Base-by-base conservation (phyloP, 805 yeast species). In the Blastobotrys parvus region DNA sequence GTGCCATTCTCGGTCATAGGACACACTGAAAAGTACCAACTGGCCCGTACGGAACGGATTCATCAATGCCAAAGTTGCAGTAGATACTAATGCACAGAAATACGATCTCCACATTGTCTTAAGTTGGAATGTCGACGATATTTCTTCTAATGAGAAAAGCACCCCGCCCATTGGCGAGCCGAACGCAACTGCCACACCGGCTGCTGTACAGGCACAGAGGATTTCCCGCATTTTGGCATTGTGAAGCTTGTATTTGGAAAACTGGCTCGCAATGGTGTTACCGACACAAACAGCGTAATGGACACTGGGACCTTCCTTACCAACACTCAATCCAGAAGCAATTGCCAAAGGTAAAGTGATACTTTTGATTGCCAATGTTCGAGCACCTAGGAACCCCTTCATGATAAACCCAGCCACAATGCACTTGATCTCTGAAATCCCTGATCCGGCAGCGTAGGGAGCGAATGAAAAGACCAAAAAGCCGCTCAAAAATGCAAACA, bases 281-380 rank as follows among this genome's bases (percentile, higher is more conserved):
- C 97, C 98, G n/a, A 83, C 90, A 60, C 97, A 89, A 0, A 89
- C 94, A 0, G 98, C 97, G 62, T 90, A 92, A 63, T 92, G 99
- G 10, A 92, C 98, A 54, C 90, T 79, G 1, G 99, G 99, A 0
- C 99, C 99, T 59, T 92, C 99, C 63, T 92, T 92, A 18, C 99
- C 99, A 4, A 92, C 83, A 52, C 90, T 82, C 31, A 92, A 63
- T 0, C 98, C 98, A 1, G 96, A 81, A 0, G 95, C 89, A 55
- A 92, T 92, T 0, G 95, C 86, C 46, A 92, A 66, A 0, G 98
- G 98, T 35, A 92, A 65, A 0, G 94, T 85, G 7, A 87, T 58
- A 40, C 87, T 74, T 52, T 92, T 92, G 42, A 90, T 77, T 1
- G 76, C 50, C 19, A 90, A 65, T 0, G 96, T 88, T 58, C 72